Conservation (phyloP, 179 eudicot genomes). For the Vitellaria paradoxa region DNA sequence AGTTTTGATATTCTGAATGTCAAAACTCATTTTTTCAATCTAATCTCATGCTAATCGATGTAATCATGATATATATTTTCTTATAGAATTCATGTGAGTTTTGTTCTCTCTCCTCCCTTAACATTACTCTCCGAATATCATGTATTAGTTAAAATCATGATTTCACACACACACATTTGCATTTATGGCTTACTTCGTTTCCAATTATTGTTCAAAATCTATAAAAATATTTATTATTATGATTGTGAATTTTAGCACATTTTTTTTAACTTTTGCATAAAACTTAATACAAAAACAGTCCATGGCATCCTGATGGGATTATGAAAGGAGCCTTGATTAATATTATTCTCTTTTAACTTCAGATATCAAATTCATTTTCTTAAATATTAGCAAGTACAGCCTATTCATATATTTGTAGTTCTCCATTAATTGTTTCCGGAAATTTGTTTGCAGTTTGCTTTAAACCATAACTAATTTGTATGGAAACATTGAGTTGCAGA, state of each 20-base stretch:
- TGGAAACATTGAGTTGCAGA: conserved; percentile 16
- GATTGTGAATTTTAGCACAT: background rate
- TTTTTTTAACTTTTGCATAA: background rate
- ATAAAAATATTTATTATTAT: background rate
- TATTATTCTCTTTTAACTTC: background rate
- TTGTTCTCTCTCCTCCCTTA: background rate
- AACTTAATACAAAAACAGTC: background rate
- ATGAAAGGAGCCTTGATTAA: background rate
- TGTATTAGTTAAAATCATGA: background rate
- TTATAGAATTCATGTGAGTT: no score
- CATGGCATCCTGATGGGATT: background rate
- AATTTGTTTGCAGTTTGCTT: background rate
- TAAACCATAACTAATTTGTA: background rate
- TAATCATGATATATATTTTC: background rate
- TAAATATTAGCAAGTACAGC: background rate
- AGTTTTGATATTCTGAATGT: conserved; percentile 1
- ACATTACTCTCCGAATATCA: background rate
- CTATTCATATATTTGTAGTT: background rate
- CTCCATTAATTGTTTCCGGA: background rate
- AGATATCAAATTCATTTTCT: background rate
- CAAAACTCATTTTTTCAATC: background rate
- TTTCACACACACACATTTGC: background rate
- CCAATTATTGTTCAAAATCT: background rate
- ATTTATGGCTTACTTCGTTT: background rate
- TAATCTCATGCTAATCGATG: no score